Evolutionary conservation across 176 grass and related monocot genomes (phyloP).

Genomic region (Paspalum notatum): DNA sequence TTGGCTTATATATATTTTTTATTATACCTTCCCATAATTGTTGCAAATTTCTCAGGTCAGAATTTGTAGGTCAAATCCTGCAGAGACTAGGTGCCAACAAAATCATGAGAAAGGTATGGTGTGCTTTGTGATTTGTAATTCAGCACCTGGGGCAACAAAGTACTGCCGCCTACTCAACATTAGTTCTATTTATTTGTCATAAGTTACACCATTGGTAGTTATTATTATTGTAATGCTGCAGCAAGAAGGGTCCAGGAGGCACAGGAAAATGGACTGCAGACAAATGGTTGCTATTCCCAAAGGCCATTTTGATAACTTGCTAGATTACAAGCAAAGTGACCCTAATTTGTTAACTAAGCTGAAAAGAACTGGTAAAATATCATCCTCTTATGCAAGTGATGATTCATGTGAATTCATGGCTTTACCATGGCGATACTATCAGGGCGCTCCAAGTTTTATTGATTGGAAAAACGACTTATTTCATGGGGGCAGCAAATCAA

Average conservation of each 20-base stretch:
- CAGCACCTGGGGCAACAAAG: conserved; percentile 5
- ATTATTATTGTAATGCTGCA: conserved; percentile 42
- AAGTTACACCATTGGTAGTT: conserved; percentile 31
- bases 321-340: conserved; percentile 35
- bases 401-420: conserved; percentile 30
- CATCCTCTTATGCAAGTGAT: conserved; percentile 18
- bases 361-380: conserved; percentile 23
- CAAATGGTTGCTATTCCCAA: conserved; percentile 21
- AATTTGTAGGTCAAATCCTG: conserved; percentile 57
- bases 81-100: conserved; percentile 53
- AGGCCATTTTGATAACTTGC: conserved; percentile 21
- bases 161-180: not conserved
- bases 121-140: conserved; percentile 23
- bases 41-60: conserved; percentile 59
- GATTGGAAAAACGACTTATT: conserved; percentile 31
- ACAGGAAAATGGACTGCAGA: conserved; percentile 17
- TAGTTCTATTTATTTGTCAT: conserved; percentile 31
- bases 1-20: conserved; percentile 29
- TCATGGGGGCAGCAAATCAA: conserved; percentile 26
- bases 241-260: conserved; percentile 19
- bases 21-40: conserved; percentile 13
- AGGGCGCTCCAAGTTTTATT: conserved; percentile 37
- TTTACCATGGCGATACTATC: conserved; percentile 41
- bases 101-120: conserved; percentile 54
- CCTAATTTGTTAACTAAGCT: conserved; percentile 15